Evolutionary conservation across 495 filamentous ascomycete genomes (phyloP), one percentile per base, ranked within the genome.

Genomic region (Xylaria intraflava): DNA sequence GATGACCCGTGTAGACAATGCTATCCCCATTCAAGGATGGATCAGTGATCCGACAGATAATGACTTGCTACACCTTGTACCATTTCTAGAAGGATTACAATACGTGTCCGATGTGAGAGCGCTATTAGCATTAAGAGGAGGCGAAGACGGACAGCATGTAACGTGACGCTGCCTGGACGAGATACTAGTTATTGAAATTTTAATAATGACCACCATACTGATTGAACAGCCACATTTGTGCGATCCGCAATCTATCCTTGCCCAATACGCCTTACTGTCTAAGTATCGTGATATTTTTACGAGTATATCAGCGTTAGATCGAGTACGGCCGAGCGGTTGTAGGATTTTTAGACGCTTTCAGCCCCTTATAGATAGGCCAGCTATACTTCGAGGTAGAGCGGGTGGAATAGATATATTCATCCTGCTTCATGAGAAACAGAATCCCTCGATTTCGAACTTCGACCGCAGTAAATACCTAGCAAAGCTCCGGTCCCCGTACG

Each of bases 91-190:
- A 72, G 92, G 88, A 23, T 72, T 98, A 64, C 94, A 97, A 70
- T 94, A 96, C 75, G 90, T 89, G 52, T 95, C 87, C 19, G 93
- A 98, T 72, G 93, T 97, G 27, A 81, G 93, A 42, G 90, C 93
- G 41, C 73, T 96, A 46, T 72, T 97, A 57, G 89, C 88, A 31
- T 76, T 98, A 60, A 81, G 91, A 56, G 85, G 90, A 60, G 93
- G 93, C 8, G 88, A 98, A 61, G 77, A 79, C 55, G 78, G 77
- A 17, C 76, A 79, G 66, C 77, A 75, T 59, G 52, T 49, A n/a
- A 55, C 52, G 9, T 57, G 42, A 52, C 22, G 20, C 22, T 24
- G 20, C 14, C 30, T 10, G 19, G 33, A 48, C 44, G 46, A 57
- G 41, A 54, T 47, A 14, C 55, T 26, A 57, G 24, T 55, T 58